phyloP scores from a whole-genome alignment of 164 flowering plant species.

The Stephania japonica region DNA sequence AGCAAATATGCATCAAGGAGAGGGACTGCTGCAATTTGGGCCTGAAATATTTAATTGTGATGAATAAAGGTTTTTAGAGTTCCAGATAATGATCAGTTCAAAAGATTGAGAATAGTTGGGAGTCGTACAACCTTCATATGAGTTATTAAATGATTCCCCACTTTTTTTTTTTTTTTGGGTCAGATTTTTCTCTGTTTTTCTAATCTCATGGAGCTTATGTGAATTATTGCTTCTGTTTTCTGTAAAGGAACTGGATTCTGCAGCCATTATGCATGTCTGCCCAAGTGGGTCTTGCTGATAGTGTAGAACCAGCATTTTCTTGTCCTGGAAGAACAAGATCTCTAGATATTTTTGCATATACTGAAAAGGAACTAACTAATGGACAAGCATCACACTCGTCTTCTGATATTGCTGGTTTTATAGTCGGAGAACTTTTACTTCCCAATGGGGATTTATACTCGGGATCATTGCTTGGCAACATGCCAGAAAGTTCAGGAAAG shows the following conservation, averaged over 20 bases:
- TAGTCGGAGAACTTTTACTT: slow-evolving; percentile 62
- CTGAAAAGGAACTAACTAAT: slow-evolving; percentile 33
- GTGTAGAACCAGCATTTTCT: slow-evolving; percentile 36
- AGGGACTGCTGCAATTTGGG: background rate
- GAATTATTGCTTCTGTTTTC: background rate
- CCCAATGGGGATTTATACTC: slow-evolving; percentile 71
- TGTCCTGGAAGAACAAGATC: slow-evolving; percentile 56
- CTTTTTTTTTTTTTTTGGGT: too few relatives aligned
- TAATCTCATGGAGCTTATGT: background rate
- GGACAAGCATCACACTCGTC: slow-evolving; percentile 42
- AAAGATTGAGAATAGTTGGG: background rate
- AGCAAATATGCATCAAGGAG: background rate
- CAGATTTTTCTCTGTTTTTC: background rate
- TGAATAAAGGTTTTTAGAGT: background rate
- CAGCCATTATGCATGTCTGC: slow-evolving; percentile 91
- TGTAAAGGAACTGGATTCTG: slow-evolving; percentile 26
- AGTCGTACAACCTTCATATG: background rate
- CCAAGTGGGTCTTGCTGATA: slow-evolving; percentile 50
- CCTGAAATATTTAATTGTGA: background rate
- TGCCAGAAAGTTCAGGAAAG: slow-evolving; percentile 80
- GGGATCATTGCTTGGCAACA: slow-evolving; percentile 65
- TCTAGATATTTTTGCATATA: slow-evolving; percentile 33
- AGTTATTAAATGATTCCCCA: background rate
- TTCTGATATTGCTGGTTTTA: slow-evolving; percentile 43
- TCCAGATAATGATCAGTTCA: background rate